Evolutionary conservation across 164 flowering plant genomes (phyloP).

Genomic region (Paratinospora sagittata): DNA sequence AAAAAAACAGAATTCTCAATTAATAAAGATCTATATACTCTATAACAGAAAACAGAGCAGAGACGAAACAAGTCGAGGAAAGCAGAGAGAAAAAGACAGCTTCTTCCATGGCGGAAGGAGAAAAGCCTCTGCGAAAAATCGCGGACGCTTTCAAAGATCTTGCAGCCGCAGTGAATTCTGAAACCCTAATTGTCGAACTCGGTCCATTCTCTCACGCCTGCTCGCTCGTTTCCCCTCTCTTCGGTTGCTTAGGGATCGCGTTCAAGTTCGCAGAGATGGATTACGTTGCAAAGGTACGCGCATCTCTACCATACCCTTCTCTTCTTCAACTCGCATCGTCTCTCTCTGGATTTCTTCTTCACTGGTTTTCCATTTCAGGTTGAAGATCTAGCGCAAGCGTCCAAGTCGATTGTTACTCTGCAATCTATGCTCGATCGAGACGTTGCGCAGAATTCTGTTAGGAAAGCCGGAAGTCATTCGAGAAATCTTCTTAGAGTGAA

Average conservation of each 20-base stretch:
- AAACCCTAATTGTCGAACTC: slow-evolving; percentile 38
- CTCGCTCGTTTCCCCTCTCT: slow-evolving; percentile 87
- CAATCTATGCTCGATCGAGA: slow-evolving; percentile 55
- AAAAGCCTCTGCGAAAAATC: slow-evolving; percentile 52
- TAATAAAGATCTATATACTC: no score
- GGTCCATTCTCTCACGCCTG: slow-evolving; percentile 75
- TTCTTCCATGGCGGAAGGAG: slow-evolving; percentile 33
- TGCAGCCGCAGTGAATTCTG: slow-evolving; percentile 32
- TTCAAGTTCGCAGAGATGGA: slow-evolving; percentile 96
- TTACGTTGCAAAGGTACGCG: slow-evolving; percentile 78
- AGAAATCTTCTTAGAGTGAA: slow-evolving; percentile 86
- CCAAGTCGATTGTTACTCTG: slow-evolving; percentile 54
- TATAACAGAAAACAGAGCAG: no score
- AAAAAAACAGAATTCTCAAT: no score
- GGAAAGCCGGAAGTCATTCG: slow-evolving; percentile 74
- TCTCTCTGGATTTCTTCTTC: background rate
- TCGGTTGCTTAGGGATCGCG: slow-evolving; percentile 80
- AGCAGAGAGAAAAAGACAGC: background rate
- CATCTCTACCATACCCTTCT: background rate
- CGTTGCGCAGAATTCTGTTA: slow-evolving; percentile 46
- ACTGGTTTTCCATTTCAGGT: slow-evolving; percentile 39
- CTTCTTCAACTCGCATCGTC: background rate
- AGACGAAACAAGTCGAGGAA: no score
- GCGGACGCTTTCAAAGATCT: slow-evolving; percentile 54
- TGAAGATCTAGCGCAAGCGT: slow-evolving; percentile 58